These are phyloP conservation scores for Diaporthe vexans DNA, from an alignment of 2,329 filamentous ascomycete genomes.

Conservation along the genomic window DNA sequence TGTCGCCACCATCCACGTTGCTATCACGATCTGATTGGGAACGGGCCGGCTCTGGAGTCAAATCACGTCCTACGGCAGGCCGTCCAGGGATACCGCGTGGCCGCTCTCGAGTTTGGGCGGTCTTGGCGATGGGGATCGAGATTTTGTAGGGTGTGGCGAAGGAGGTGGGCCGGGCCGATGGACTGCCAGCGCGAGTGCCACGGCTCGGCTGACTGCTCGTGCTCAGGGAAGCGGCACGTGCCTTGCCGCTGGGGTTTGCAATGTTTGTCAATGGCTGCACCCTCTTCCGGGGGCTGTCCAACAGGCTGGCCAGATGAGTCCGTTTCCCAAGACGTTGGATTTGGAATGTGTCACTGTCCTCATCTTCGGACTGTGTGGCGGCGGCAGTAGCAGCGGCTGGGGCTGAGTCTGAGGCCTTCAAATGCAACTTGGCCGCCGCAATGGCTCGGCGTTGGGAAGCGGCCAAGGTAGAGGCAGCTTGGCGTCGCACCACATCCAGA, in stretches of 20 bases:
- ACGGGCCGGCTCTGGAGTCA: not conserved
- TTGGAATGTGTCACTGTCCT: constrained; percentile 50
- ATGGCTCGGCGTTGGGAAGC: constrained; percentile 54
- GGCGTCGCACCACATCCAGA: constrained; percentile 51
- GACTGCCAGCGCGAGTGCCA: not conserved
- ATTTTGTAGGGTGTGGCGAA: not conserved
- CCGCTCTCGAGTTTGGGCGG: not conserved
- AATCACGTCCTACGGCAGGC: not conserved
- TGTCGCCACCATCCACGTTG: not conserved
- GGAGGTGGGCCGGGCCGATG: not conserved
- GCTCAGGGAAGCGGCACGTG: constrained; percentile 48
- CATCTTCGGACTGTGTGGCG: constrained; percentile 45
- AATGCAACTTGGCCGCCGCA: constrained; percentile 42
- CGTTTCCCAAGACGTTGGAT: constrained; percentile 45
- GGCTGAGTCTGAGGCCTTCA: constrained; percentile 16
- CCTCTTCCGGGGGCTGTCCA: constrained; percentile 56
- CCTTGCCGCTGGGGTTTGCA: constrained; percentile 41
- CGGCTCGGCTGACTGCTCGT: not conserved
- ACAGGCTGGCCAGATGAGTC: constrained; percentile 58
- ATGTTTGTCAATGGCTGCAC: constrained; percentile 48
- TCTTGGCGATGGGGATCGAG: not conserved
- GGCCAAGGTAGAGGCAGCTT: constrained; percentile 52
- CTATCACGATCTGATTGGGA: not conserved
- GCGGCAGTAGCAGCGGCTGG: not conserved
- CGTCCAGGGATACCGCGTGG: not conserved